These are phyloP conservation scores for Corylus avellana DNA, from an alignment of 306 rosid species.

Conservation along the genomic window DNA sequence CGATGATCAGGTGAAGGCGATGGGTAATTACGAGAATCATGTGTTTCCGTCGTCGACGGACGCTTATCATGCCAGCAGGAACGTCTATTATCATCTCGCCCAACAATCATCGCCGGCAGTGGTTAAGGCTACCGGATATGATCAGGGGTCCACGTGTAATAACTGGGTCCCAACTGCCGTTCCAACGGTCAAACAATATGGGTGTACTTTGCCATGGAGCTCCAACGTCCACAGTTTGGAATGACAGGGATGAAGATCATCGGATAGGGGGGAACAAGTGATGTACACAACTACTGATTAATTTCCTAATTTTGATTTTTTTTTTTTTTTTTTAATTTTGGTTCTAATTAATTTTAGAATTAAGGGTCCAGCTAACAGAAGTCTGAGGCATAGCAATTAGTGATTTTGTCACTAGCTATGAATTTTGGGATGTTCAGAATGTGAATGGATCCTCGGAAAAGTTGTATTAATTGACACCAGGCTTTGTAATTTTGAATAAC, in stretches of 20 bases:
- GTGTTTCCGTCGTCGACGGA: slow-evolving; percentile 38
- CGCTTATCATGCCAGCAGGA: slow-evolving; percentile 46
- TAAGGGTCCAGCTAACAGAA: slow-evolving; percentile 4
- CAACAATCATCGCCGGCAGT: slow-evolving; percentile 35
- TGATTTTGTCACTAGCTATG: slow-evolving; percentile 31
- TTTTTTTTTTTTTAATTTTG: too few species aligned
- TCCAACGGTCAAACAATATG: slow-evolving; percentile 55
- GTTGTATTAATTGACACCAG: slow-evolving; percentile 9
- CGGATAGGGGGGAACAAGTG: too few species aligned
- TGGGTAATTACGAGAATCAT: slow-evolving; percentile 37
- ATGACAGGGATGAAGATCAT: slow-evolving; percentile 23
- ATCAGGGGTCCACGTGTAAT: slow-evolving; percentile 41
- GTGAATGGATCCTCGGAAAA: slow-evolving; percentile 40
- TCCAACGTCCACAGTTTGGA: slow-evolving; percentile 70
- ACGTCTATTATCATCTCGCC: slow-evolving; percentile 55
- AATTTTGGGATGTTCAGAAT: slow-evolving; percentile 38
- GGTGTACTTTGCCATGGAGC: slow-evolving; percentile 43
- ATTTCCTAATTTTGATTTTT: too few species aligned
- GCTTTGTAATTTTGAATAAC: slow-evolving; percentile 46
- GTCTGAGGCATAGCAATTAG: slow-evolving; percentile 33
- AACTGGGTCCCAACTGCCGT: slow-evolving; percentile 73
- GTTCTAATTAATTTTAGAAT: not conserved
- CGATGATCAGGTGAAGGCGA: slow-evolving; percentile 26
- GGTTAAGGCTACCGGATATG: slow-evolving; percentile 30
- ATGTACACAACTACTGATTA: too few species aligned